Evolutionary conservation across 176 grass and related monocot species (phyloP).

Genomic region (Microstegium vimineum): DNA sequence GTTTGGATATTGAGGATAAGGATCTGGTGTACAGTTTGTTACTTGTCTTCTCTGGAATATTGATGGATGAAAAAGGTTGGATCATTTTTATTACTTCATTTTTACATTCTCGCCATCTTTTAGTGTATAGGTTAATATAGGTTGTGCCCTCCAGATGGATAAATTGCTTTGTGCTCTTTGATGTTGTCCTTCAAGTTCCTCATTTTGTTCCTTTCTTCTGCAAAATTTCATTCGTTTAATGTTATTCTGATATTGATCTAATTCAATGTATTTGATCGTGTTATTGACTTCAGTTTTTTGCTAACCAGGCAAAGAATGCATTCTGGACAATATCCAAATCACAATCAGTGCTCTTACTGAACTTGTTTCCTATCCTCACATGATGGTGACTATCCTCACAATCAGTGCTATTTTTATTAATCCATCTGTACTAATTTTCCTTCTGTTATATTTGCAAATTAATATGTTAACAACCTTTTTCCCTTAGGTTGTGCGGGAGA

Average conservation of each 20-base stretch:
- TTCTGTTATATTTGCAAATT: conserved; percentile 13
- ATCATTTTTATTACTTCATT: conserved; percentile 27
- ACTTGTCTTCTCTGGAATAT: conserved; percentile 83
- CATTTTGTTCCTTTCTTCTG: conserved; percentile 26
- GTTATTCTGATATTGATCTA: conserved; percentile 1
- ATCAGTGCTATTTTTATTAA: conserved; percentile 11
- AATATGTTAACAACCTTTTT: conserved; percentile 25
- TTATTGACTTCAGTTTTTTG: conserved; percentile 2
- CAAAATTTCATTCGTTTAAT: neutral
- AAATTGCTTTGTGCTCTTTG: neutral
- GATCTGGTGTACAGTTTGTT: conserved; percentile 78
- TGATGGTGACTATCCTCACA: conserved; percentile 83
- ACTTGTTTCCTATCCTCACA: conserved; percentile 76
- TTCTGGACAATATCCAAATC: conserved; percentile 76
- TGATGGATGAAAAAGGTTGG: conserved; percentile 90
- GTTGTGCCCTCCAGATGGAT: neutral
- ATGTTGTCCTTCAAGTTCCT: neutral
- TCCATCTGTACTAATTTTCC: neutral
- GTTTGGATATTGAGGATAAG: conserved; percentile 55
- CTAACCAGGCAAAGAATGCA: conserved; percentile 63
- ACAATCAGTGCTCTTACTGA: conserved; percentile 47
- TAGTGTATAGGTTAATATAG: neutral
- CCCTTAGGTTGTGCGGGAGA: conserved; percentile 86
- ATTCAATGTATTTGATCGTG: conserved; percentile 3
- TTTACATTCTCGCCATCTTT: conserved; percentile 5